phyloP scores from a whole-genome alignment of 2,329 filamentous ascomycete species.

The Pyrenochaeta sp. region DNA sequence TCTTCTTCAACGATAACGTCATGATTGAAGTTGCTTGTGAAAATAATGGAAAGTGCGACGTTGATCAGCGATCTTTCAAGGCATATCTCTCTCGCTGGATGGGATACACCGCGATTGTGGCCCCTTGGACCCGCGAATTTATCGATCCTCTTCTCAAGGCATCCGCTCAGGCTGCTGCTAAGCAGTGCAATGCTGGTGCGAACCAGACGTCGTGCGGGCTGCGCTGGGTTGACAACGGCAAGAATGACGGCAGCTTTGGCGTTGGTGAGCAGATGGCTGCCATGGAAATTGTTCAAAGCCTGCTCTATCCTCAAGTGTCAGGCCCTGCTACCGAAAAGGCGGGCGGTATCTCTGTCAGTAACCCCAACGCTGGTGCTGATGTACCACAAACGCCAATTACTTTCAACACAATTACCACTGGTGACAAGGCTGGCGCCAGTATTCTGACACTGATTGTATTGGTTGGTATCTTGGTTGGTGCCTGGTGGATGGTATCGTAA shows the following conservation, averaged over 20 bases:
- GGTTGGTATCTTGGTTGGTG: conserved; percentile 63
- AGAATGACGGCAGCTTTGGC: conserved; percentile 59
- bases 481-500: conserved; percentile 61
- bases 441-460: conserved; percentile 70
- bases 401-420: conserved; percentile 59
- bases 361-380: conserved; percentile 52
- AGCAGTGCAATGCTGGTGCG: conserved; percentile 61
- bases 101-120: conserved; percentile 52
- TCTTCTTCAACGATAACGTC: conserved; percentile 56
- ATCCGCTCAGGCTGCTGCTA: conserved; percentile 65
- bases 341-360: conserved; percentile 61
- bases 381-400: conserved; percentile 38
- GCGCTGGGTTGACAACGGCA: conserved; percentile 52
- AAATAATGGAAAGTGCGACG: conserved; percentile 55
- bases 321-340: conserved; percentile 57
- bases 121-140: conserved; percentile 44
- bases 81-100: conserved; percentile 56
- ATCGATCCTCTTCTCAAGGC: conserved; percentile 63
- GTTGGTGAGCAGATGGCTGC: conserved; percentile 69
- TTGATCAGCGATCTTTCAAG: conserved; percentile 59
- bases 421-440: conserved; percentile 73
- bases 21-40: conserved; percentile 61
- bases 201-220: conserved; percentile 59
- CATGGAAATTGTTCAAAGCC: conserved; percentile 62
- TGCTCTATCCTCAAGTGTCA: conserved; percentile 44